These are phyloP conservation scores for Cystobasidium ongulense DNA, from an alignment of 768 basidiomycete genomes.

Conservation along the genomic window DNA sequence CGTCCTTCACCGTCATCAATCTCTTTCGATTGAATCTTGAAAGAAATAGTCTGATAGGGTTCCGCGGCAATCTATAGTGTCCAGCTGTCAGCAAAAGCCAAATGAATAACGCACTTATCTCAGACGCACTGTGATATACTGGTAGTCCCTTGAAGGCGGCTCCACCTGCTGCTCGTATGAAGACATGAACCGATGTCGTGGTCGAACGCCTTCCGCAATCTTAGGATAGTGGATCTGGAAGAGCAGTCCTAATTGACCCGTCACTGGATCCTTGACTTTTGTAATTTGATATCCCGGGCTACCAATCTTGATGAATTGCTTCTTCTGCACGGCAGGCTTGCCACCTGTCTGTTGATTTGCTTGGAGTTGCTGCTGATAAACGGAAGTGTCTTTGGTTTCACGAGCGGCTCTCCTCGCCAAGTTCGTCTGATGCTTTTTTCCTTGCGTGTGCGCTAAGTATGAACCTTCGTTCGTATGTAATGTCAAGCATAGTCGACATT, in stretches of 20 bases:
- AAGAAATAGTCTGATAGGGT: slow-evolving; percentile 98
- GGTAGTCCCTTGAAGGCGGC: slow-evolving; percentile 89
- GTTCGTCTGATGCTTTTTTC: slow-evolving; percentile 98
- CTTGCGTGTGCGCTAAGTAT: slow-evolving; percentile 97
- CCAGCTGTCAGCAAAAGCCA: background rate
- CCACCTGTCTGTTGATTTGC: slow-evolving; percentile 29
- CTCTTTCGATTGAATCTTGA: slow-evolving; percentile 92
- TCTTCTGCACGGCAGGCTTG: slow-evolving; percentile 61
- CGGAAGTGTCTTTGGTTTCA: slow-evolving; percentile 85
- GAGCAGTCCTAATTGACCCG: slow-evolving; percentile 91
- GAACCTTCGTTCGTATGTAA: slow-evolving; percentile 99
- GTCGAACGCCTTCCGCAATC: slow-evolving; percentile 73
- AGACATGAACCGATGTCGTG: slow-evolving; percentile 87
- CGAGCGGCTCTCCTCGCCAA: slow-evolving; percentile 93
- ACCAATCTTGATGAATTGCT: slow-evolving; percentile 95
- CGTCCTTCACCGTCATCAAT: slow-evolving; percentile 52
- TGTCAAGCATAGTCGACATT: slow-evolving; percentile 94
- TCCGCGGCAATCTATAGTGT: slow-evolving; percentile 81
- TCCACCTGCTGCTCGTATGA: slow-evolving; percentile 96
- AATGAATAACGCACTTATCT: background rate
- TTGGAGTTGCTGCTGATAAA: slow-evolving; percentile 62
- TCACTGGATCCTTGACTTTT: slow-evolving; percentile 73
- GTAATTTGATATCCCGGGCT: slow-evolving; percentile 89
- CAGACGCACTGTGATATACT: slow-evolving; percentile 82
- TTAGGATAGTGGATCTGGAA: slow-evolving; percentile 70